These are phyloP conservation scores for Fusarium bactridioides DNA, from an alignment of 2,329 filamentous ascomycete genomes.

Conservation along the genomic window DNA sequence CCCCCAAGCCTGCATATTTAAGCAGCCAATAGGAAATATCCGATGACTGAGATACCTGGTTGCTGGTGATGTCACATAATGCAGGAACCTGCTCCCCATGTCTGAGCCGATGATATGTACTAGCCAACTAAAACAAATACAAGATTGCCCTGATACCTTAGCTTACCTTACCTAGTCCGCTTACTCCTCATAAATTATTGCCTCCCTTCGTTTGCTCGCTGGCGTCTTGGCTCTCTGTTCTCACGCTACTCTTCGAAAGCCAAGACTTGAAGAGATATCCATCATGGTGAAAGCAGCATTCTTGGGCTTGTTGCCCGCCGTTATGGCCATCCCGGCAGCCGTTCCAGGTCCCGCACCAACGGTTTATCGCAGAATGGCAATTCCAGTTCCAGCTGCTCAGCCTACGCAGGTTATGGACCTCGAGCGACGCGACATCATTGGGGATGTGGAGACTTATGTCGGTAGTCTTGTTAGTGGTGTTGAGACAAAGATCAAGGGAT, in stretches of 20 bases:
- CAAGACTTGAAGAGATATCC: background rate
- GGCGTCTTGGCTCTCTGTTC: background rate
- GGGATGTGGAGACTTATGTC: slow-evolving; percentile 59
- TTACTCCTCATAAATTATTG: background rate
- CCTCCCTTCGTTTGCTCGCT: background rate
- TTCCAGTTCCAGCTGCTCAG: slow-evolving; percentile 30
- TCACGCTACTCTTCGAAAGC: background rate
- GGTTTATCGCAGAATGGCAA: background rate
- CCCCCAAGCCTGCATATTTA: background rate
- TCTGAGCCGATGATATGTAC: background rate
- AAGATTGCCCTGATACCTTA: background rate
- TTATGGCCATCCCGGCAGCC: slow-evolving; percentile 36
- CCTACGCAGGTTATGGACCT: slow-evolving; percentile 38
- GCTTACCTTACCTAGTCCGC: background rate
- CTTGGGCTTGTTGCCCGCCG: slow-evolving; percentile 35
- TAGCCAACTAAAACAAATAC: slow-evolving; percentile 18
- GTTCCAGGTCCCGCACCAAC: slow-evolving; percentile 36
- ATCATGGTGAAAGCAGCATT: slow-evolving; percentile 32
- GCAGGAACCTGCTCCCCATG: slow-evolving; percentile 30
- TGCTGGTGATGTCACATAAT: slow-evolving; percentile 30
- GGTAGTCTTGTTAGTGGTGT: slow-evolving; percentile 59
- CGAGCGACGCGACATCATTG: slow-evolving; percentile 46
- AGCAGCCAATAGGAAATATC: slow-evolving; percentile 16
- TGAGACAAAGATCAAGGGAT: slow-evolving; percentile 65
- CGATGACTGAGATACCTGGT: slow-evolving; percentile 5